Base-by-base conservation (phyloP, 352 stramenopile genomes). In the Phytopythium cucurbitacearum region DNA sequence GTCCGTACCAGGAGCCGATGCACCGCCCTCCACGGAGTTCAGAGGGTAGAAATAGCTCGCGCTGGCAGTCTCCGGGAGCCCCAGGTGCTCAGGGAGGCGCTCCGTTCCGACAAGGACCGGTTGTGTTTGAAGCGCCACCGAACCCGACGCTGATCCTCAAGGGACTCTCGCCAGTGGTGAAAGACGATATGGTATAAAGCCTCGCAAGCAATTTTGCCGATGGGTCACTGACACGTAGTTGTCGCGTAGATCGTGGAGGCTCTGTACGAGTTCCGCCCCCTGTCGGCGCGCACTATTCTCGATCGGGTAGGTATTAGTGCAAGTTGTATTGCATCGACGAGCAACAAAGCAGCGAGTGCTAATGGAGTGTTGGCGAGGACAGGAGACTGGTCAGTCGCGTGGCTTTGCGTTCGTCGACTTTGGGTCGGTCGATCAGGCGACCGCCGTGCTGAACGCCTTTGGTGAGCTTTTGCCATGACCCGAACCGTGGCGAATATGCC, bases 371-470 rank as follows among this genome's bases (percentile, higher is more conserved):
- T 28, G 21, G 21, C 38, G 44, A 5, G 34, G 16, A 49, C 21
- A 35, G 76, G 48, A 57, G 11, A 91, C 82, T 32, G 76, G 80
- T 28, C 73, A 87, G 51, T 61, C 71, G 44, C 79, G 85, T 7
- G 85, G 85, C 42, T 91, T 95, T 56, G 85, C 76, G 5, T 95
- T 92, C 44, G 79, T 87, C 33, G 71, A 91, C 43, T 93, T 95
- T 63, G 59, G 65, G 6, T 76, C 57, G 7, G 57, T 88, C 3
- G 71, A 87, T 12, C 67, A 65, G 44, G 80, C 85, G 5, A 76
- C 57, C 28, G 53, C 70, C 51, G 80, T 80, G 11, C 54, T 91
- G 45, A 60, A 72, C 13, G 61, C 74, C 0, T 95, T 87, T 52
- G 73, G 84, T 94, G 64, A 11, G 47, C 9, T 37, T 36, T 36